Percentiles rank a stretch among this genome's conserved stretches.
phyloP scores from a whole-genome alignment of 805 yeast genomes.

The Zygosaccharomyces bisporus region DNA sequence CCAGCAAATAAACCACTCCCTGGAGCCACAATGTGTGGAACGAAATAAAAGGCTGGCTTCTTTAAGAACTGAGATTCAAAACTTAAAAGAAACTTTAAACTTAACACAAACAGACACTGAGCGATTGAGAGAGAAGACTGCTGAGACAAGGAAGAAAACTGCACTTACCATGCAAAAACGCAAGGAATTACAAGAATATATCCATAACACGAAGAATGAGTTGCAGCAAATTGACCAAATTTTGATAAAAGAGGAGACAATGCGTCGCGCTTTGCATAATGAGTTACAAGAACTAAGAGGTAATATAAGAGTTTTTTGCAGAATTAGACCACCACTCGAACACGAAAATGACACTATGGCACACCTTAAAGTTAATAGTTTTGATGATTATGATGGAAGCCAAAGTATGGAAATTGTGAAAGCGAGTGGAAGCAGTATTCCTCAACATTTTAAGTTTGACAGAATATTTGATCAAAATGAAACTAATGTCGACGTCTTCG shows the following conservation, averaged over 20 bases:
- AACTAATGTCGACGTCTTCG: conserved; percentile 64
- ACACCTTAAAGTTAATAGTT: conserved; percentile 32
- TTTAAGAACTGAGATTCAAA: conserved; percentile 18
- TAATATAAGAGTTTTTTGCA: conserved; percentile 84
- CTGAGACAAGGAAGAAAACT: conserved; percentile 14
- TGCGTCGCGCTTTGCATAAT: conserved; percentile 65
- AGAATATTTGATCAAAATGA: conserved; percentile 58
- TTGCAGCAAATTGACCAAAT: conserved; percentile 35
- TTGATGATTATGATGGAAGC: conserved; percentile 30
- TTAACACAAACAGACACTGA: conserved; percentile 26
- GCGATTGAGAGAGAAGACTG: conserved; percentile 30
- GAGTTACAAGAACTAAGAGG: conserved; percentile 83
- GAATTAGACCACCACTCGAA: conserved; percentile 61
- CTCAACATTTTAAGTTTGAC: conserved; percentile 66
- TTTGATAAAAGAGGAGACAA: conserved; percentile 48
- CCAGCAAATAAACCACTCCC: conserved; percentile 12
- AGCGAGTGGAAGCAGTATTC: neutral
- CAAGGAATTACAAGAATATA: conserved; percentile 26
- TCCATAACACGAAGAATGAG: conserved; percentile 32
- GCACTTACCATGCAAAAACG: conserved; percentile 14
- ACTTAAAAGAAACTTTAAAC: conserved; percentile 23
- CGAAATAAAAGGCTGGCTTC: conserved; percentile 11
- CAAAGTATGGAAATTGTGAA: conserved; percentile 26
- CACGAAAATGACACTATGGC: conserved; percentile 23
- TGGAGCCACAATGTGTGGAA: conserved; percentile 16